A percentile compares a stretch with the other conserved stretches of the same genome.
Conservation (phyloP, 1,284 basidiomycete species). For the Sanghuangporus weigelae region DNA sequence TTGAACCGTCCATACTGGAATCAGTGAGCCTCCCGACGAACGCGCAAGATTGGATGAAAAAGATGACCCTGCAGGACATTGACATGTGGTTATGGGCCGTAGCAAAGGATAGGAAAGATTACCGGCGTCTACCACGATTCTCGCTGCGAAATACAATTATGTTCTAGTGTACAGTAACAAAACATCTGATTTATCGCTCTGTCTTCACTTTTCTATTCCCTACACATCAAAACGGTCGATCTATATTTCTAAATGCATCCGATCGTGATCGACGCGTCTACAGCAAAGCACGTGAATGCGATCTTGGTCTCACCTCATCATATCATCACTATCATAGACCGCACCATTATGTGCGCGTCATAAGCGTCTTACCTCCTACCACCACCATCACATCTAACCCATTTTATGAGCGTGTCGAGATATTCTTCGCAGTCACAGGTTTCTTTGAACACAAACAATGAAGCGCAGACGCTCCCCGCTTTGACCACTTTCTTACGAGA, state of each 20-base stretch:
- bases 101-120: constrained; percentile 69
- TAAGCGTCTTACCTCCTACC: not conserved
- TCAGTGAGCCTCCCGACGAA: constrained; percentile 13
- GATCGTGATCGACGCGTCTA: not conserved
- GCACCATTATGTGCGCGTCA: not conserved
- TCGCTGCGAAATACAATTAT: constrained; percentile 57
- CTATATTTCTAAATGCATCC: too few relatives aligned
- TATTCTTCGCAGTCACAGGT: not conserved
- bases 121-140: constrained; percentile 57
- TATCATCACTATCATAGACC: too few relatives aligned
- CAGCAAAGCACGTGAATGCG: constrained; percentile 3
- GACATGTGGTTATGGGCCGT: constrained; percentile 76
- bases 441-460: not conserved
- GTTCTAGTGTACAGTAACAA: constrained; percentile 38
- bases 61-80: constrained; percentile 53
- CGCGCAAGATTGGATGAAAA: constrained; percentile 45
- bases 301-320: not conserved
- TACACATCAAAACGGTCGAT: too few relatives aligned
- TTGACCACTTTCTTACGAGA: constrained; percentile 41
- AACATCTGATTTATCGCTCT: not conserved
- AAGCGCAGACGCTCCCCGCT: constrained; percentile 8
- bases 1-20: constrained; percentile 31
- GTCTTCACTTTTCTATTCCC: too few relatives aligned
- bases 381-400: not conserved
- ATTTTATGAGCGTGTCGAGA: constrained; percentile 10